Evolutionary conservation across 164 flowering plant species (phyloP), one percentile per base, ranked within the genome.

Genomic region (Annona squamosa): DNA sequence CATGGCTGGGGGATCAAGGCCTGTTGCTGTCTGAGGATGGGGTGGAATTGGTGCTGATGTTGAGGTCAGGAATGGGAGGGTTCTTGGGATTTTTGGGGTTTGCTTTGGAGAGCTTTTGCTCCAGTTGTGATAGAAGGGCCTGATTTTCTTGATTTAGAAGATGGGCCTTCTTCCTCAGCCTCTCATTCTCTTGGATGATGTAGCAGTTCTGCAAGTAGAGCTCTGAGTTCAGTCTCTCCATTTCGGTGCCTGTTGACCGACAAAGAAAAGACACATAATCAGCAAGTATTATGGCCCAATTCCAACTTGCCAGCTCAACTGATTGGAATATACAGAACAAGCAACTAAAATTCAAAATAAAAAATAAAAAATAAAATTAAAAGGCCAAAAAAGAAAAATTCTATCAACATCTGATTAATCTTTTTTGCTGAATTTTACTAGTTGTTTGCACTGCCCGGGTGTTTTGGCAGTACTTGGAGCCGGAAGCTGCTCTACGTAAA

Each of bases 211-310:
- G 82, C 83, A 80, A 44, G 75, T 82, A 85, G 69, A 88, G 79
- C 79, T 87, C 75, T 56, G 86, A 77, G 79, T 89, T 89, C 62
- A 81, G 63, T 79, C 83, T 82, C 65, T 89, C 92, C 92, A 89
- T 86, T 43, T 5, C 73, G 47, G 12, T 74, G 67, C 46, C 72
- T 64, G 46, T 73, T 63, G 7, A 37, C 42, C 45, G 45, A 37
- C 46, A 41, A 16, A 65, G 4, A 16, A 66, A 66, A 42, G 43
- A 16, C 68, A 66, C 46, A 63, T 13, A 43, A 41, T 26, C 37
- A 26, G 37, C 37, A 26, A 26, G 37, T 26, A 26, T 26, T 26
- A 26, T 26, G 37, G 37, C 37, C 37, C 0, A 26, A 26, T 26
- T 26, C 37, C 37, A 26, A 26, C 37, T 26, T 26, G 37, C 37